Base-by-base conservation (phyloP, 352 stramenopile genomes). In the Plasmopara viticola region DNA sequence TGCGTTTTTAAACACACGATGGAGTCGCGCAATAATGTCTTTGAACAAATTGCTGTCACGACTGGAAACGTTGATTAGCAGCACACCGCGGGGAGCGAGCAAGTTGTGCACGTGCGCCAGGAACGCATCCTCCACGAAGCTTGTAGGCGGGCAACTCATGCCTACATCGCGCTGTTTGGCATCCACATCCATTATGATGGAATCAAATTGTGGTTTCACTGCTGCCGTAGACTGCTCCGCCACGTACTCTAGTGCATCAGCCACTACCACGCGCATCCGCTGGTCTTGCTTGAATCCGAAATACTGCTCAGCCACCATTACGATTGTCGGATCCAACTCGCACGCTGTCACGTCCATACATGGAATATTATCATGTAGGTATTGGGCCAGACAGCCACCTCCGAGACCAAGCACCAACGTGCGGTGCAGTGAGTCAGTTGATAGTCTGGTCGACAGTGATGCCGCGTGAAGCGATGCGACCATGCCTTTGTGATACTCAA, bases 401-500 rank as follows among this genome's bases (percentile, higher is more conserved):
- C 83, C 83, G 14, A 90, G 72, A 63, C 80, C 83, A 41, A 92
- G 66, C 13, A 90, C 51, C 34, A 88, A 49, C 9, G 56, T 75
- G 25, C 69, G 55, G 53, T 83, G 68, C 28, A 52, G 41, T 4
- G 52, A 35, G 17, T 61, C 51, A 6, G 48, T 13, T 33, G 47
- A n/a, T 13, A 52, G 47, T 17, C 60, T 52, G 9, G 42, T 47
- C 29, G 60, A 59, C 25, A 74, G 51, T 35, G 61, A 77, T 13
- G 54, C 51, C 8, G 70, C 69, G 25, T 84, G 71, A 54, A 89
- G 59, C 18, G 69, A 69, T 14, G 73, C 76, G 10, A 86, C 55
- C 68, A 94, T 89, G 37, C 75, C 80, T 45, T 77, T 82, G 53
- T 94, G 83, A 55, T 91, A 92, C 15, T 86, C 76, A 25, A 90